Conservation (phyloP, 148 eudicot species). For the Cornus suecica region DNA sequence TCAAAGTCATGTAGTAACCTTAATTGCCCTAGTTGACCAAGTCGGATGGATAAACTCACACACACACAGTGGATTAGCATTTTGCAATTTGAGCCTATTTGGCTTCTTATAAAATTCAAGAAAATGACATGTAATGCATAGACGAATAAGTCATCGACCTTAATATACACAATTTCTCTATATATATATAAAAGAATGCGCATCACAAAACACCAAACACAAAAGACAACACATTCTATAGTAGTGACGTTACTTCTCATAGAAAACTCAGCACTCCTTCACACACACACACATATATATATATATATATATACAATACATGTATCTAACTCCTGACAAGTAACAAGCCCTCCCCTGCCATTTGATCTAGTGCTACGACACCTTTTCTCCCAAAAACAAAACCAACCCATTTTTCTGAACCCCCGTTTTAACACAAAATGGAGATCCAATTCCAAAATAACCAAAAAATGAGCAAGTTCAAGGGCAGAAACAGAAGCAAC, state of each 20-base stretch:
- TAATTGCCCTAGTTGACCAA: background rate
- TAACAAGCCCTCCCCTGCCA: background rate
- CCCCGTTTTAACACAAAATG: constrained; percentile 18
- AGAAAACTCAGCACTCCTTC: background rate
- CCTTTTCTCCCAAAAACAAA: background rate
- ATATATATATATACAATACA: constrained; percentile 1
- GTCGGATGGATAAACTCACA: background rate
- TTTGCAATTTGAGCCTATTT: background rate
- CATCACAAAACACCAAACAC: background rate
- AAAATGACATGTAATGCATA: background rate
- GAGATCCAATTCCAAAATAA: constrained; percentile 50
- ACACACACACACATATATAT: too few species aligned
- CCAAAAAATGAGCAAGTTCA: constrained; percentile 27
- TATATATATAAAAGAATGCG: background rate
- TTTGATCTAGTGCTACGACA: background rate
- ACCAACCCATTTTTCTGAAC: background rate
- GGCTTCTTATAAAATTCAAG: background rate
- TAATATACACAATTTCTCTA: too few species aligned
- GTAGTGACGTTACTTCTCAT: background rate
- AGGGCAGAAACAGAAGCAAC: constrained; percentile 31
- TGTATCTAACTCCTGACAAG: background rate
- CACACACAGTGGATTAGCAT: too few species aligned
- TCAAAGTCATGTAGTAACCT: too few species aligned
- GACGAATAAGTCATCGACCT: background rate
- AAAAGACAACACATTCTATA: background rate